Conservation (phyloP, 306 rosid genomes). For the Sechiopsis laciniata region DNA sequence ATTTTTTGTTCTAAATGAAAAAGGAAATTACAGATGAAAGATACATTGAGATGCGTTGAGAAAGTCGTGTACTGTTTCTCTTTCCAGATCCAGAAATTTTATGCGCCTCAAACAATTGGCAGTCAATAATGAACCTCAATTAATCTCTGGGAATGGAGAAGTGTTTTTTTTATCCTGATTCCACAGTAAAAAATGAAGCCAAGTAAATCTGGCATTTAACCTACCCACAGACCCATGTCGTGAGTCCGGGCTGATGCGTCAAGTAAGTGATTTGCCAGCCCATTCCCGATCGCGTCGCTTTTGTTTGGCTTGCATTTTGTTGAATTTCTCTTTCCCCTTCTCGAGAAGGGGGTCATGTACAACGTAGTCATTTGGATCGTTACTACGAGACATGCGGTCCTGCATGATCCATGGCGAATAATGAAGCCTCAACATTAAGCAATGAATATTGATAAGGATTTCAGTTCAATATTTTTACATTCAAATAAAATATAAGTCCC, state of each 20-base stretch:
- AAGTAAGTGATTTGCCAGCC: conserved; percentile 57
- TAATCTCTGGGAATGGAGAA: background rate
- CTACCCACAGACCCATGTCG: background rate
- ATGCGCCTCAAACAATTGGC: background rate
- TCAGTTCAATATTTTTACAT: background rate
- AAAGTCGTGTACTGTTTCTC: background rate
- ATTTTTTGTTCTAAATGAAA: background rate
- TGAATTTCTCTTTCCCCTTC: conserved; percentile 91
- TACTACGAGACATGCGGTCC: conserved; percentile 85
- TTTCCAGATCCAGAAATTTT: conserved; percentile 9
- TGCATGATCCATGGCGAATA: conserved; percentile 27
- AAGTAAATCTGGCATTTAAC: conserved; percentile 14
- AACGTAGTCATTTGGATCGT: conserved; percentile 74
- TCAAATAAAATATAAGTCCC: background rate
- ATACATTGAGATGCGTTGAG: background rate
- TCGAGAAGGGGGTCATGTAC: conserved; percentile 90
- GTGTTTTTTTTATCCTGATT: background rate
- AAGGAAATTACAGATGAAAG: conserved; percentile 6
- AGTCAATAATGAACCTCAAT: background rate
- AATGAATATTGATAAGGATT: background rate
- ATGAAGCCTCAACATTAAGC: conserved; percentile 11
- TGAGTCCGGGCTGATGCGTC: conserved; percentile 2
- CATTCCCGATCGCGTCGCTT: conserved; percentile 52
- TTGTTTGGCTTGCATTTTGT: conserved; percentile 84
- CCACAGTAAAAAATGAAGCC: background rate